Evolutionary conservation across 2,329 filamentous ascomycete genomes (phyloP).

Genomic region (Colletotrichum lupini): DNA sequence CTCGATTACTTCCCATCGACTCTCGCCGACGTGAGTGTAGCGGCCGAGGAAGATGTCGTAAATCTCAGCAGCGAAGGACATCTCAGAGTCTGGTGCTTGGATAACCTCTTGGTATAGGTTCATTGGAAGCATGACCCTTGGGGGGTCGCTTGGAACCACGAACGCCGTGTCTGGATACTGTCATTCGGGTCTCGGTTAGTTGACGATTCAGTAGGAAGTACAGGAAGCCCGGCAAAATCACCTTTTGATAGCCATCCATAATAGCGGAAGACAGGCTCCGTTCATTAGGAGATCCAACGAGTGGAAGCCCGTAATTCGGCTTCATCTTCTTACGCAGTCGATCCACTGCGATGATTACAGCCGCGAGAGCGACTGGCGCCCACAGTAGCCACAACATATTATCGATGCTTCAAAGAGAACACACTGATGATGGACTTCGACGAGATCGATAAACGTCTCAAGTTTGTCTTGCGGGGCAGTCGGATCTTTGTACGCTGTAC

Average conservation of each 20-base stretch:
- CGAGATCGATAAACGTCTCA: background rate
- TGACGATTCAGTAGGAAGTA: background rate
- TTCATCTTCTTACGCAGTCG: slow-evolving; percentile 14
- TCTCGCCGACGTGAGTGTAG: slow-evolving; percentile 33
- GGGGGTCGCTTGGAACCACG: slow-evolving; percentile 18
- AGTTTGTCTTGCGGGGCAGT: background rate
- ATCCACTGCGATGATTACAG: background rate
- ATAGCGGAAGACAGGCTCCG: slow-evolving; percentile 11
- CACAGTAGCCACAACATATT: slow-evolving; percentile 26
- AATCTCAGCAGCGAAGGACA: slow-evolving; percentile 25
- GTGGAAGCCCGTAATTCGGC: slow-evolving; percentile 11
- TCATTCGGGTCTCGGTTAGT: background rate
- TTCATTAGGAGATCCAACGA: slow-evolving; percentile 12
- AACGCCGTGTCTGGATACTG: slow-evolving; percentile 28
- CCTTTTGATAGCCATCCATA: slow-evolving; percentile 14
- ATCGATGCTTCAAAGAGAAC: background rate
- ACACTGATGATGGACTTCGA: background rate
- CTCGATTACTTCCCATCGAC: background rate
- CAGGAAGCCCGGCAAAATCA: background rate
- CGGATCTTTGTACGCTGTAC: too few relatives aligned
- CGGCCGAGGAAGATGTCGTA: slow-evolving; percentile 36
- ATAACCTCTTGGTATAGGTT: slow-evolving; percentile 27
- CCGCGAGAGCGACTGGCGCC: background rate
- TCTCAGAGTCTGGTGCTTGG: slow-evolving; percentile 15
- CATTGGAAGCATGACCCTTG: slow-evolving; percentile 30